Base-by-base conservation (phyloP, 2,329 filamentous ascomycete genomes). In the Gaeumannomyces tritici region DNA sequence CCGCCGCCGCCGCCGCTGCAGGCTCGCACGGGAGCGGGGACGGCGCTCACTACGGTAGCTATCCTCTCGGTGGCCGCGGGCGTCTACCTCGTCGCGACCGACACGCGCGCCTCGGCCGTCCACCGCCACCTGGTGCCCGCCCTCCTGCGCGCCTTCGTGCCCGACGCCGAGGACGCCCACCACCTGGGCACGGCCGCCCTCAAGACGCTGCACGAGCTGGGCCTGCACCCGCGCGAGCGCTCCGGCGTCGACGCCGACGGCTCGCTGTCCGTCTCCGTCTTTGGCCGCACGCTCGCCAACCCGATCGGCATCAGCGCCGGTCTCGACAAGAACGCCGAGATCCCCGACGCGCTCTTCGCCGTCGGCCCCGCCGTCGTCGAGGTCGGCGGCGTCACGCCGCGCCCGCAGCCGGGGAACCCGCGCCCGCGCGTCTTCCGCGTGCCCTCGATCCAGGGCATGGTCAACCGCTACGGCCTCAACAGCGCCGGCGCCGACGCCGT, bases 401-500 rank as follows among this genome's bases (percentile, higher is more conserved):
- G 85, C n/a, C 89, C 93, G 0, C 95, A 99, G 73, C 83, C 84
- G 7, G 95, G 95, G 9, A 99, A 99, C 75, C 87, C 90, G 0
- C 88, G 86, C 68, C 93, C 93, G 1, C 86, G 95, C 66, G 90
- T 97, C 29, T 99, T 96, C 77, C 86, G 95, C 27, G 77, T 98
- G 7, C 88, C 90, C 0, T 87, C 85, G 35, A 85, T 96, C 66
- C 88, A 96, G 67, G 92, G 90, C 21, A 81, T 99, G 73, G 91
- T 99, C 74, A 99, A 99, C 75, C 87, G 95, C 51, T 99, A 97
- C 76, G 95, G 95, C 0, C 85, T 99, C 69, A 98, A 98, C 77
- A 96, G 91, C 15, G 84, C 89, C 64, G 95, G 95, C 26, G 93
- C 93, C 1, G 93, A 96, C 71, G 84, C 88, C 69, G 89, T 98